These are phyloP conservation scores for Dalbergia oliveri DNA, from an alignment of 306 rosid species.

Conservation along the genomic window DNA sequence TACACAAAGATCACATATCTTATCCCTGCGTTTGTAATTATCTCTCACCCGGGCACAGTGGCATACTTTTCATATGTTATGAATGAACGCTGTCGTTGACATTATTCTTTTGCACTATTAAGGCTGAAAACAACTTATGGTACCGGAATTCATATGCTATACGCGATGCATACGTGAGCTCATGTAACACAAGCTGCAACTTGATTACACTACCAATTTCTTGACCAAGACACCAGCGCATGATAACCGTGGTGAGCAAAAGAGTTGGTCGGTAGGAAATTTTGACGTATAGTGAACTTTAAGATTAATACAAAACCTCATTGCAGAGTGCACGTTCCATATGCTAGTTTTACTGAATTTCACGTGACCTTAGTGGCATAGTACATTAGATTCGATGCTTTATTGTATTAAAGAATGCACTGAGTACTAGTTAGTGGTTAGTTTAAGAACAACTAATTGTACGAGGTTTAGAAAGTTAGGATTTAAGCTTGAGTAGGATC, in stretches of 20 bases:
- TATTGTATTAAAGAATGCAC: slow-evolving; percentile 23
- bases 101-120: neutral
- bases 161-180: neutral
- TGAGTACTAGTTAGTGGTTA: slow-evolving; percentile 44
- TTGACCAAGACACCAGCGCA: slow-evolving; percentile 25
- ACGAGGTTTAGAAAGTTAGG: slow-evolving; percentile 55
- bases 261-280: slow-evolving; percentile 18
- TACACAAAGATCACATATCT: neutral
- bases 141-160: slow-evolving; percentile 12
- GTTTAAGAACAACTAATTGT: slow-evolving; percentile 39
- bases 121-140: neutral
- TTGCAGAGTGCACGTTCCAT: slow-evolving; percentile 48
- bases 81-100: neutral
- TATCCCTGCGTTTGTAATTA: neutral
- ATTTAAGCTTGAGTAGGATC: slow-evolving; percentile 18
- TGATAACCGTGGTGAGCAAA: slow-evolving; percentile 19
- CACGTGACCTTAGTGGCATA: slow-evolving; percentile 54
- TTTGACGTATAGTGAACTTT: slow-evolving; percentile 44
- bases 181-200: slow-evolving; percentile 27
- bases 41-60: neutral
- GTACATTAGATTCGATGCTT: slow-evolving; percentile 47
- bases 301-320: slow-evolving; percentile 39
- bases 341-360: slow-evolving; percentile 45
- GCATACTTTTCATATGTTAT: neutral
- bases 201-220: neutral